These are phyloP conservation scores for Stachybotrys elegans DNA, from an alignment of 2,329 filamentous ascomycete genomes.

Conservation along the genomic window DNA sequence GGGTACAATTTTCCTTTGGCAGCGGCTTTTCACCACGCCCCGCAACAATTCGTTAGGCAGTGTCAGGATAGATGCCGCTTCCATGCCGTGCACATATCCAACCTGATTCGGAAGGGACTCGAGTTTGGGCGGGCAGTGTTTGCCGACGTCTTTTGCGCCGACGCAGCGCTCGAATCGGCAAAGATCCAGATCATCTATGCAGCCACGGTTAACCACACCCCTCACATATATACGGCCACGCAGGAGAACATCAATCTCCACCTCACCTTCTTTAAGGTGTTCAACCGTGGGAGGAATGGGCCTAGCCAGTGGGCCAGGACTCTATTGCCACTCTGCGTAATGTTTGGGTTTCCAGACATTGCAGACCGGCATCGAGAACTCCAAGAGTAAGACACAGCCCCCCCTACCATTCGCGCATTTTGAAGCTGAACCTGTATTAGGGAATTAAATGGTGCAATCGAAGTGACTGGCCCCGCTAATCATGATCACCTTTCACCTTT, in stretches of 20 bases:
- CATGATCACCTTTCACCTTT: constrained; percentile 13
- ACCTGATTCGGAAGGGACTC: constrained; percentile 13
- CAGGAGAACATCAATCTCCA: constrained; percentile 15
- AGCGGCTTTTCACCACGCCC: constrained; percentile 13
- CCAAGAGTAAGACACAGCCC: constrained; percentile 4
- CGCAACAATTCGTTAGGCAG: constrained; percentile 11
- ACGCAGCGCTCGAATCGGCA: constrained; percentile 17
- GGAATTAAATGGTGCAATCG: constrained; percentile 1
- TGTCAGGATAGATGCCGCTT: constrained; percentile 15
- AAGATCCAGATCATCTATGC: constrained; percentile 21
- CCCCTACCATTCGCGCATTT: not conserved
- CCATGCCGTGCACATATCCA: constrained; percentile 16
- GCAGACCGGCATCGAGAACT: constrained; percentile 12
- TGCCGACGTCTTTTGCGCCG: constrained; percentile 16
- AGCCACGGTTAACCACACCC: constrained; percentile 14
- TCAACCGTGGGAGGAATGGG: constrained; percentile 11
- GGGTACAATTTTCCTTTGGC: constrained; percentile 20
- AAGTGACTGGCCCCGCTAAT: constrained; percentile 14
- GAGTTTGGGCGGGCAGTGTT: constrained; percentile 10
- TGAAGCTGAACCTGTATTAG: not conserved
- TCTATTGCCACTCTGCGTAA: constrained; percentile 12
- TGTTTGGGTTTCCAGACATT: constrained; percentile 15
- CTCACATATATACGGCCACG: constrained; percentile 11
- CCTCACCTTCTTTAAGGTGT: constrained; percentile 11
- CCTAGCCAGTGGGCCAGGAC: constrained; percentile 12